phyloP scores from a whole-genome alignment of 2,329 filamentous ascomycete genomes.

The Colletotrichum sp. region DNA sequence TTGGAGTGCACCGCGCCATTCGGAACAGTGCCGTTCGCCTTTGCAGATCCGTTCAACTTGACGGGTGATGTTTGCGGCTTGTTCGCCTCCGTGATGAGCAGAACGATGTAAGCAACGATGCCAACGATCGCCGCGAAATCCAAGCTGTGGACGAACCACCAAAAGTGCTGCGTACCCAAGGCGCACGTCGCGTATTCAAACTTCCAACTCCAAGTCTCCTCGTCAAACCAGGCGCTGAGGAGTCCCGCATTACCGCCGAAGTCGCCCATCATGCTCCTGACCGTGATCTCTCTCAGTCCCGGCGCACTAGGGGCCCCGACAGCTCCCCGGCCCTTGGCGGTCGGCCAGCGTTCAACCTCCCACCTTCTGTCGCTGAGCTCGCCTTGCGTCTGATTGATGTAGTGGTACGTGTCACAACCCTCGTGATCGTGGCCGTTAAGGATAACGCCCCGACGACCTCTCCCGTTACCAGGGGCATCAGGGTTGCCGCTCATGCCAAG shows the following conservation, averaged over 20 bases:
- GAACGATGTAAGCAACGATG: constrained; percentile 29
- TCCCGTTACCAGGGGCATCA: constrained; percentile 62
- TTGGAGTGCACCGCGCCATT: background rate
- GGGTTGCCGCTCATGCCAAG: constrained; percentile 75
- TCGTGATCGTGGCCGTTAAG: constrained; percentile 95
- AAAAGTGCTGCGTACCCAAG: constrained; percentile 86
- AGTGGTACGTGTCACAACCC: constrained; percentile 91
- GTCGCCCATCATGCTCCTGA: constrained; percentile 98
- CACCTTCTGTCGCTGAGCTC: constrained; percentile 48
- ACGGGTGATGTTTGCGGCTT: background rate
- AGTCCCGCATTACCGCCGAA: constrained; percentile 92
- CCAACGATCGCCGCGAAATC: constrained; percentile 57
- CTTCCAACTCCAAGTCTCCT: constrained; percentile 74
- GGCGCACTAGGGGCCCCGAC: constrained; percentile 51
- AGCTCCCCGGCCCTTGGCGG: constrained; percentile 47
- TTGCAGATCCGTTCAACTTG: background rate
- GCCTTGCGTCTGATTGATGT: constrained; percentile 66
- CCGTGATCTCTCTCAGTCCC: constrained; percentile 85
- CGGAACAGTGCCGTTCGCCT: background rate
- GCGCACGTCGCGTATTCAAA: constrained; percentile 81
- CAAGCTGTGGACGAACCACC: constrained; percentile 88
- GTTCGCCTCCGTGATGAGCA: constrained; percentile 9
- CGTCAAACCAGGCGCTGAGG: constrained; percentile 88
- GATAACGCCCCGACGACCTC: constrained; percentile 77
- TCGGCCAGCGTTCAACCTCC: constrained; percentile 54